Evolutionary conservation across 2,329 filamentous ascomycete genomes (phyloP).

Genomic region (Cercospora sojina): DNA sequence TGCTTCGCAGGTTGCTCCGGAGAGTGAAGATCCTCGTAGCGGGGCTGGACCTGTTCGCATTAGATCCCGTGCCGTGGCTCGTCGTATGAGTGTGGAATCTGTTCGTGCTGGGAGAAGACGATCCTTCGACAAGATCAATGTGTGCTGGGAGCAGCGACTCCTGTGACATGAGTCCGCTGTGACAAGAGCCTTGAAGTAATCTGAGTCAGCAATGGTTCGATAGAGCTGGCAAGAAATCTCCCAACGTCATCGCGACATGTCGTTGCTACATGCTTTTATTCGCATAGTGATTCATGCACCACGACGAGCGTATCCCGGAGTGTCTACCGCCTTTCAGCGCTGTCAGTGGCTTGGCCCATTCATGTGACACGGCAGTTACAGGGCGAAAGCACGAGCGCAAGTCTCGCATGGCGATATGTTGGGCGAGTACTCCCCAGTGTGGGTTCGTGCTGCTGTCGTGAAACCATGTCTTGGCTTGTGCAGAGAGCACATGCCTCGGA

Average conservation of each 20-base stretch:
- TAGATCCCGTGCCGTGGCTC: not conserved
- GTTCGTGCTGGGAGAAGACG: not conserved
- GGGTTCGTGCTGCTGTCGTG: not conserved
- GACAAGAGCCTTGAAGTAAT: not conserved
- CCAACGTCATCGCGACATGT: not conserved
- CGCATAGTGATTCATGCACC: no score
- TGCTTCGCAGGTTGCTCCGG: not conserved
- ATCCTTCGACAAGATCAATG: not conserved
- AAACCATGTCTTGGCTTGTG: not conserved
- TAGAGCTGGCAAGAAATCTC: not conserved
- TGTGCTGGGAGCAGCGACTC: not conserved
- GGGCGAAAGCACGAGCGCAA: not conserved
- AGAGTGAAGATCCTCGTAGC: not conserved
- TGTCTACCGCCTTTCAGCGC: not conserved
- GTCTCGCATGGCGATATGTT: not conserved
- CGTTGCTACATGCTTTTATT: not conserved
- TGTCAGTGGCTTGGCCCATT: not conserved
- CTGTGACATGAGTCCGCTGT: not conserved
- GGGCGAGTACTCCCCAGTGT: not conserved
- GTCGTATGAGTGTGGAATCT: not conserved
- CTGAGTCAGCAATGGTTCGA: not conserved
- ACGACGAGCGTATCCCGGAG: not conserved
- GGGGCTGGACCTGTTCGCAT: not conserved
- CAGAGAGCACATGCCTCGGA: not conserved
- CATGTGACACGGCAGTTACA: not conserved